Evolutionary conservation across 176 grass and related monocot species (phyloP).

Genomic region (Triticum timopheevii): DNA sequence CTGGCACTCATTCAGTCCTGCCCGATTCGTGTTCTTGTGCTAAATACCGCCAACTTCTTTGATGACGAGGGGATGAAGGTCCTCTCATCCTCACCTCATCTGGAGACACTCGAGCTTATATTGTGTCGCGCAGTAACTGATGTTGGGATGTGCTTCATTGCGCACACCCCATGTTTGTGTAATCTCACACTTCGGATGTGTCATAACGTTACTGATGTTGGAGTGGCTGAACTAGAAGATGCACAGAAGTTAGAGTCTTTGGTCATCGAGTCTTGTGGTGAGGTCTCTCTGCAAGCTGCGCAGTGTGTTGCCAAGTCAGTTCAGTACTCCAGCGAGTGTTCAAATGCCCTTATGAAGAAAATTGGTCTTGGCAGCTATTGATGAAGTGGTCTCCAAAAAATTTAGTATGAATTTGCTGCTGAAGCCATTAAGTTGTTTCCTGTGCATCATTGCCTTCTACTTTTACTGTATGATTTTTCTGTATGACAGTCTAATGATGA

Average conservation of each 20-base stretch:
- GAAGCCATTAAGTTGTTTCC: too few relatives aligned
- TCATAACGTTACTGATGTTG: neutral
- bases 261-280: neutral
- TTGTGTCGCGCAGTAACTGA: neutral
- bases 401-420: too few relatives aligned
- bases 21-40: neutral
- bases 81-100: neutral
- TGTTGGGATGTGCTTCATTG: neutral
- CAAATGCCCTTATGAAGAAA: neutral
- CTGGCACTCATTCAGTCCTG: neutral
- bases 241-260: constrained; percentile 1
- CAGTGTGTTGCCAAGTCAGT: neutral
- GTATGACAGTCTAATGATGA: neutral
- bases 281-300: neutral
- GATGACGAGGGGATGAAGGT: neutral
- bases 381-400: too few relatives aligned
- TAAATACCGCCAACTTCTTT: neutral
- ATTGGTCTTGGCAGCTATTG: neutral
- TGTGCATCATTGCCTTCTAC: neutral
- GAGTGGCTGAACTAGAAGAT: neutral
- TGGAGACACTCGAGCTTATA: neutral
- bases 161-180: neutral
- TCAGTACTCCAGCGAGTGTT: neutral
- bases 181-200: neutral
- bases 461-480: neutral